Evolutionary conservation across 257 asterid genomes (phyloP).

Genomic region (Rubia yunnanensis): DNA sequence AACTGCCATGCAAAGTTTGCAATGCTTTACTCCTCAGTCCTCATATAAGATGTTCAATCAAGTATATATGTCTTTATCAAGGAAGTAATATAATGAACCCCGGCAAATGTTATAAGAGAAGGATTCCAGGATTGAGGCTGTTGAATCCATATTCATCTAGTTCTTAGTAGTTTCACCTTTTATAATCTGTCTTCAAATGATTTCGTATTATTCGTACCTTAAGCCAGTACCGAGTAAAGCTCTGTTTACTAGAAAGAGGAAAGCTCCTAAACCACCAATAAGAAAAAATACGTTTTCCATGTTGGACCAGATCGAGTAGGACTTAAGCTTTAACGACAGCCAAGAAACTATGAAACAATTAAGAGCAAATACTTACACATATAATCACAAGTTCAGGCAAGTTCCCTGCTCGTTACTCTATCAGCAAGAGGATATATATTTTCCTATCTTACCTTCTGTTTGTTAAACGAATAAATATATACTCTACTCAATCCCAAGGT

Average conservation of each 20-base stretch:
- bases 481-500: not conserved
- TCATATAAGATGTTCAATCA: not conserved
- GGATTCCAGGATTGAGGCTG: not conserved
- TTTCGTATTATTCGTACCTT: not conserved
- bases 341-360: not conserved
- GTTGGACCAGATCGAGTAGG: not conserved
- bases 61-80: not conserved
- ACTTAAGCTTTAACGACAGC: not conserved
- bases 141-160: not conserved
- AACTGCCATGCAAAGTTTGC: too few relatives aligned
- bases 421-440: not conserved
- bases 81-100: not conserved
- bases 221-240: not conserved
- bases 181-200: not conserved
- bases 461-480: not conserved
- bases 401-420: not conserved
- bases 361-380: not conserved
- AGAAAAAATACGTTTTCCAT: not conserved
- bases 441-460: not conserved
- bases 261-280: not conserved
- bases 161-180: not conserved
- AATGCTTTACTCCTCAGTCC: too few relatives aligned
- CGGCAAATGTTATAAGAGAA: not conserved
- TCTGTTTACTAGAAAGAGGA: not conserved
- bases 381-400: not conserved